Base-by-base conservation (phyloP, 306 rosid species). In the Prosopis cineraria region DNA sequence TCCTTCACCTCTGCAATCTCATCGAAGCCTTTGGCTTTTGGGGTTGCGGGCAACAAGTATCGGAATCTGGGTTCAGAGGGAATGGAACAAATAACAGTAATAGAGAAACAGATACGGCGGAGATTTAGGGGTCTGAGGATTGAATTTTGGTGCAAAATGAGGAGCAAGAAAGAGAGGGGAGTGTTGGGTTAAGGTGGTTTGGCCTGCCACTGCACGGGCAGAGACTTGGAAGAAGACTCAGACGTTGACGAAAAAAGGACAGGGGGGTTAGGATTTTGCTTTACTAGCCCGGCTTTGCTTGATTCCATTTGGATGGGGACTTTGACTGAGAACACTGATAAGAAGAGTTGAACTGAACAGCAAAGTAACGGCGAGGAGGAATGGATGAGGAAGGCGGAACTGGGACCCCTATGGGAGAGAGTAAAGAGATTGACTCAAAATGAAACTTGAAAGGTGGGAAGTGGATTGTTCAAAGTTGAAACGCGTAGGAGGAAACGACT, bases 41-140 rank as follows among this genome's bases (percentile, higher is more conserved):
- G 58, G 45, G 27, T 52, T 30, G 10, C n/a, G 66, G 39, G n/a
- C n/a, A n/a, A n/a, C n/a, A n/a, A n/a, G n/a, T n/a, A n/a, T n/a
- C n/a, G n/a, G n/a, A n/a, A n/a, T 52, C 17, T 41, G 55, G 82
- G 30, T 80, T 75, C 66, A 80, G 85, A 81, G 40, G 69, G 71
- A 16, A 52, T 45, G n/a, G 64, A 44, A 71, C 62, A 72, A 33
- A 55, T 24, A 19, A 31, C 8, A 60, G 47, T 11, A 12, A 75
- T 65, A 71, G 67, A 52, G 41, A 70, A 66, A 44, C 52, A 41
- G n/a, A 53, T 5, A 68, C 33, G 43, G 3, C 13, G 60, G 70
- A 62, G 74, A 59, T 62, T 3, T 22, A 30, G n/a, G 31, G 73
- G 45, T 34, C 17, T 19, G 16, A 37, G n/a, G 47, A 19, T 10